phyloP scores from a whole-genome alignment of 2,329 filamentous ascomycete species.

The Scortechinia acanthostroma region DNA sequence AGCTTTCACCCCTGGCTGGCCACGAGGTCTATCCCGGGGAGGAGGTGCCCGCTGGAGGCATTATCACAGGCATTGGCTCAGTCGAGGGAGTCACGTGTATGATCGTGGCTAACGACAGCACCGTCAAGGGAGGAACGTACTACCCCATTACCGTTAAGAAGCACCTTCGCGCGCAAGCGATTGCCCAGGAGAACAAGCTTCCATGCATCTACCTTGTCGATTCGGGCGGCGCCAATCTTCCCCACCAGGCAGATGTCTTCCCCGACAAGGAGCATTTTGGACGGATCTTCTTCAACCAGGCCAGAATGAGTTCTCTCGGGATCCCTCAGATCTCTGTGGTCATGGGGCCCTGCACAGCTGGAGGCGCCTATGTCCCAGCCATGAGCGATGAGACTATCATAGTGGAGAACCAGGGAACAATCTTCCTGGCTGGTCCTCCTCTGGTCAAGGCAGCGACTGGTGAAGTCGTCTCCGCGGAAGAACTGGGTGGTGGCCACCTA shows the following conservation, averaged over 20 bases:
- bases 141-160: constrained; percentile 97
- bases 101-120: constrained; percentile 92
- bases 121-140: constrained; percentile 94
- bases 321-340: constrained; percentile 93
- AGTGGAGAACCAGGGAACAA: constrained; percentile 89
- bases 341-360: constrained; percentile 94
- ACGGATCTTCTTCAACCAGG: constrained; percentile 97
- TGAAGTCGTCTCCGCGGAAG: constrained; percentile 83
- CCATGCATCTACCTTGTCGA: constrained; percentile 95
- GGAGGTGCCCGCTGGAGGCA: constrained; percentile 80
- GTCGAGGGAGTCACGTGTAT: constrained; percentile 88
- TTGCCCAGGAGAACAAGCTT: constrained; percentile 78
- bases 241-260: constrained; percentile 91
- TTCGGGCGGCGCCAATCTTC: constrained; percentile 88
- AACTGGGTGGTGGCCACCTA: constrained; percentile 81
- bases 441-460: constrained; percentile 94
- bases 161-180: constrained; percentile 83
- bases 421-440: constrained; percentile 90
- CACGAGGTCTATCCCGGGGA: constrained; percentile 80
- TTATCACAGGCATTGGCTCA: constrained; percentile 85
- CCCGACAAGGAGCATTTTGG: constrained; percentile 92
- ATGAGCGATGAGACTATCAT: constrained; percentile 99
- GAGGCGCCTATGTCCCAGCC: constrained; percentile 88
- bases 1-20: constrained; percentile 86
- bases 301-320: constrained; percentile 78